A percentile compares a stretch with the other conserved stretches of the same genome.
These are phyloP conservation scores for Neurospora sp. DNA, from an alignment of 495 filamentous ascomycete genomes.

Conservation along the genomic window DNA sequence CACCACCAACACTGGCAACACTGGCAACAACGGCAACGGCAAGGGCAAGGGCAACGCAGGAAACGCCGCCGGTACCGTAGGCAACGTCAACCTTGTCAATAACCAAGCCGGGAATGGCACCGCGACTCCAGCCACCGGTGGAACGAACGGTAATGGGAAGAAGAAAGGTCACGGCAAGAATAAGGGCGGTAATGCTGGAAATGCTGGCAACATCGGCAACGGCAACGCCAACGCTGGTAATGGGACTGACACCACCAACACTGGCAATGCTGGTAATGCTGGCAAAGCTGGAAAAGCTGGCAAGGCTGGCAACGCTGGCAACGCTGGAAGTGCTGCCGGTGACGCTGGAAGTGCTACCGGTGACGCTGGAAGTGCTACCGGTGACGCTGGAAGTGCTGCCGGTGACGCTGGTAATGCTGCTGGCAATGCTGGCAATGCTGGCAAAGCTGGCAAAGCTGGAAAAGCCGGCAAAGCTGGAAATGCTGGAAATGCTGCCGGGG, in stretches of 20 bases:
- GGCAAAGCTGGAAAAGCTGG: no score
- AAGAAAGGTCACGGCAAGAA: neutral
- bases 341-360: neutral
- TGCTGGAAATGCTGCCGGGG: neutral
- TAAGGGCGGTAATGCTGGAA: neutral
- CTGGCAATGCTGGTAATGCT: no score
- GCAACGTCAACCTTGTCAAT: neutral
- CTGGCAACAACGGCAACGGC: neutral
- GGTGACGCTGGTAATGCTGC: neutral
- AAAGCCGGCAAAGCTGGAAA: neutral
- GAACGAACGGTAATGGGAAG: no score
- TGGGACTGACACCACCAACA: neutral
- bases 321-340: neutral
- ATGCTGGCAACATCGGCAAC: neutral
- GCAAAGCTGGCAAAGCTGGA: neutral
- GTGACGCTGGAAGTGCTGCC: neutral
- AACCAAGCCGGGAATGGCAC: neutral
- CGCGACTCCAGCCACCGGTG: neutral
- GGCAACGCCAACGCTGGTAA: neutral
- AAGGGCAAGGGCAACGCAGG: neutral
- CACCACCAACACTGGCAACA: neutral
- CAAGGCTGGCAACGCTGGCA: slow-evolving; percentile 1
- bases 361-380: neutral
- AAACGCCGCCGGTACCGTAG: neutral
- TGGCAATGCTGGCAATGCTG: neutral